Base-by-base conservation (phyloP, 176 grass and related monocot species). In the Oryza brachyantha region DNA sequence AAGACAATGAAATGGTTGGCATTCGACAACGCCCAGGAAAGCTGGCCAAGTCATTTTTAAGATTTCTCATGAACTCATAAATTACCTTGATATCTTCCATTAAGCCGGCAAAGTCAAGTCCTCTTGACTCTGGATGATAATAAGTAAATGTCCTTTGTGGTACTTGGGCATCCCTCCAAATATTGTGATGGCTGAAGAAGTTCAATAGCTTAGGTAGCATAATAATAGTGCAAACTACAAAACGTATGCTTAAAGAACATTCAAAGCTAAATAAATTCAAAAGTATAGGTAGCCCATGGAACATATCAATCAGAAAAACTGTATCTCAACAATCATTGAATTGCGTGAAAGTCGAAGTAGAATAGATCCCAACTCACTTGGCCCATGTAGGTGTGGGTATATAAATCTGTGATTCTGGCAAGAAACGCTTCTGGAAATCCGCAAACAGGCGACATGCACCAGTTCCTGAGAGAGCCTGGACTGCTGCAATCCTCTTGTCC, bases 341-440 rank as follows among this genome's bases (percentile, higher is more conserved):
- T 3, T 59, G 50, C 10, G 2, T 7, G 41, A 22, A 29, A 34
- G 26, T 14, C 0, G 12, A 45, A 71, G 6, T 25, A 61, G 10
- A 31, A 11, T 61, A 50, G 19, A 69, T 10, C 68, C 79, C 2
- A 25, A 81, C 96, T 93, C 55, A 98, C 92, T 98, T 98, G 29
- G 92, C 68, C 96, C 96, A 99, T 6, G 96, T 99, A 43, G 96
- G 92, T 72, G 91, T 83, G 16, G 96, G 88, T 85, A 99, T 99
- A 74, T 95, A 95, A 83, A 93, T 99, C 43, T 93, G 96, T 13
- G 96, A 95, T 77, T 99, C 88, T 0, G 92, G 92, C 78, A 95
- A 69, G 54, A 99, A 99, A 11, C 90, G 83, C 72, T 93, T 99
- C 75, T 99, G 92, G 62, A 95, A 99, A 77, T 99, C 96, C 45